A percentile compares a stretch with the other conserved stretches of the same genome.
These are phyloP conservation scores for Epichloe aotearoae DNA, from an alignment of 2,329 filamentous ascomycete genomes.

Conservation along the genomic window DNA sequence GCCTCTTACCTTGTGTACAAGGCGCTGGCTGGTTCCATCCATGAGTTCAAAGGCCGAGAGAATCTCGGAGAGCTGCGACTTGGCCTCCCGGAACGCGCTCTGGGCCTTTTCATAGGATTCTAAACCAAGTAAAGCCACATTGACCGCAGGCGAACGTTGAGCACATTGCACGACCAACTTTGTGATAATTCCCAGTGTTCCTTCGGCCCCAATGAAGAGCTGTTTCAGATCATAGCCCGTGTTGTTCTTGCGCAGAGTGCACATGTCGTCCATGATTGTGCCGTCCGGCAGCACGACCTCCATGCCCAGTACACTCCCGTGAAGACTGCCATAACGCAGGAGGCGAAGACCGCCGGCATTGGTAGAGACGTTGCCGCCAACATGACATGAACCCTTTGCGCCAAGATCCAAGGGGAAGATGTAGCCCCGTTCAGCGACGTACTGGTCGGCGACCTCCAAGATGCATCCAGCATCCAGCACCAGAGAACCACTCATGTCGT, in stretches of 20 bases:
- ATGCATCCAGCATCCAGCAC: constrained; percentile 87
- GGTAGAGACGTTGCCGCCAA: constrained; percentile 90
- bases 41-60: constrained; percentile 96
- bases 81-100: constrained; percentile 75
- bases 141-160: constrained; percentile 73
- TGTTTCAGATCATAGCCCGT: constrained; percentile 97
- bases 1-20: constrained; percentile 64
- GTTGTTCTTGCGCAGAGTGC: constrained; percentile 90
- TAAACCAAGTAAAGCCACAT: constrained; percentile 88
- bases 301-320: constrained; percentile 82
- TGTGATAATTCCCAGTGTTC: constrained; percentile 89
- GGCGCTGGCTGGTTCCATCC: constrained; percentile 69
- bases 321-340: constrained; percentile 83
- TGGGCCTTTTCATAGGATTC: constrained; percentile 85
- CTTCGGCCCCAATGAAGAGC: constrained; percentile 89
- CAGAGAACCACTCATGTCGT: constrained; percentile 80
- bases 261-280: constrained; percentile 80
- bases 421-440: constrained; percentile 67
- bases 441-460: constrained; percentile 77
- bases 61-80: constrained; percentile 83
- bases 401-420: constrained; percentile 93
- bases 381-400: constrained; percentile 91
- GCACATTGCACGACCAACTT: constrained; percentile 82
- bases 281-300: constrained; percentile 91
- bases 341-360: constrained; percentile 88